Evolutionary conservation across 179 eudicot species (phyloP).

Genomic region (Camellia oleifera): DNA sequence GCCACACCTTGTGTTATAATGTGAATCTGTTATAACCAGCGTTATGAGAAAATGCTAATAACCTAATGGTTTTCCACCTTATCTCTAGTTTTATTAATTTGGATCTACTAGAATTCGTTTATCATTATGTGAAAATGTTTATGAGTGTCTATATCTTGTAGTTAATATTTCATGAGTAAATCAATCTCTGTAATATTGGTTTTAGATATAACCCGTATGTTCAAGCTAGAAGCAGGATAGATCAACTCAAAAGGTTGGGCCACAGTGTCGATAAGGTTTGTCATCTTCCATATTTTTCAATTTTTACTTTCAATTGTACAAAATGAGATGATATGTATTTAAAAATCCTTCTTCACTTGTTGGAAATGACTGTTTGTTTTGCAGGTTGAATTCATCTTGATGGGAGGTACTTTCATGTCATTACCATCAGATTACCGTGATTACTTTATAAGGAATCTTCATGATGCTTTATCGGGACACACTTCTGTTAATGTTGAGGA

Average conservation of each 20-base stretch:
- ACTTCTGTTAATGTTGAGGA: constrained; percentile 96
- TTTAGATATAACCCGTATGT: constrained; percentile 96
- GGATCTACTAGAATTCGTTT: not conserved
- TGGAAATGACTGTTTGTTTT: not conserved
- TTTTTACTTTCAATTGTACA: not conserved
- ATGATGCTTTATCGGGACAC: constrained; percentile 97
- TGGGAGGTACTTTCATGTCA: constrained; percentile 99
- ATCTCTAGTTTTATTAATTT: not conserved
- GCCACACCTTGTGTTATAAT: too few species aligned
- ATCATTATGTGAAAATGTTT: not conserved
- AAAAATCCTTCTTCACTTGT: not conserved
- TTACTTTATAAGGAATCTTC: constrained; percentile 86
- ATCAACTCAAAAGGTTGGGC: constrained; percentile 95
- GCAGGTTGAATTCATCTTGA: constrained; percentile 91
- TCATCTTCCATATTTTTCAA: not conserved
- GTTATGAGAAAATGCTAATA: too few species aligned
- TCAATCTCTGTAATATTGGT: not conserved
- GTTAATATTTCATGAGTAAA: constrained; percentile 12
- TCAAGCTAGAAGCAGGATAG: constrained; percentile 96
- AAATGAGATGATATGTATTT: not conserved
- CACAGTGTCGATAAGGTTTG: constrained; percentile 93
- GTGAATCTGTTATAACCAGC: too few species aligned
- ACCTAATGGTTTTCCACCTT: not conserved
- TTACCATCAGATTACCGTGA: constrained; percentile 95
- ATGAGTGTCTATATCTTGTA: not conserved